Conservation (phyloP, 495 filamentous ascomycete genomes). For the Penicillium herquei region DNA sequence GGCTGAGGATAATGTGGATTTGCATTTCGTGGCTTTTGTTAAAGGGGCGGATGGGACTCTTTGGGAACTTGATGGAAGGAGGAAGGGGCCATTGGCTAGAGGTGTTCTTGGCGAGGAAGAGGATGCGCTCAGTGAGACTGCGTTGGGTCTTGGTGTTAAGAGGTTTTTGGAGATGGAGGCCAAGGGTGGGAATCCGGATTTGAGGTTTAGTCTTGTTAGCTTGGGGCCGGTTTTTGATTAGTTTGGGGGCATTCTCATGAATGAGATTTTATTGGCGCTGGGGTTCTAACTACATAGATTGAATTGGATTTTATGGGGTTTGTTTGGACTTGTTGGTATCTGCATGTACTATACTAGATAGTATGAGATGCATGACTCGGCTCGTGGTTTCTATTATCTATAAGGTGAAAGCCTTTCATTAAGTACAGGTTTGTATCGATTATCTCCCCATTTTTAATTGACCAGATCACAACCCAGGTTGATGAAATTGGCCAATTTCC, state of each 20-base stretch:
- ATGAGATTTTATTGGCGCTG: background rate
- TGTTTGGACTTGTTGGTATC: too few species aligned
- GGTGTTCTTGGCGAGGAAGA: constrained; percentile 54
- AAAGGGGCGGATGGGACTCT: constrained; percentile 66
- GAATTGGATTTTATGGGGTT: too few species aligned
- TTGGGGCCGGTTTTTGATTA: constrained; percentile 65
- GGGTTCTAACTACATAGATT: background rate
- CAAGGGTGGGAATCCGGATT: constrained; percentile 56
- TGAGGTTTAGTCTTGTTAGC: constrained; percentile 74
- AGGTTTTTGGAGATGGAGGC: constrained; percentile 63
- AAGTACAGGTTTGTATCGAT: too few species aligned
- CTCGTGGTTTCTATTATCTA: too few species aligned
- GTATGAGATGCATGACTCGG: too few species aligned
- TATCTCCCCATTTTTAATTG: too few species aligned
- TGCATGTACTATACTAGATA: too few species aligned
- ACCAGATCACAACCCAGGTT: too few species aligned
- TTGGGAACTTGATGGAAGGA: constrained; percentile 82
- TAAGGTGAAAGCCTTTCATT: too few species aligned
- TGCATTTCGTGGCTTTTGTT: constrained; percentile 87
- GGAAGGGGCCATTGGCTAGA: constrained; percentile 67
- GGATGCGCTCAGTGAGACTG: constrained; percentile 68
- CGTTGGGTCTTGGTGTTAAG: constrained; percentile 56
- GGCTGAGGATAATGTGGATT: constrained; percentile 65
- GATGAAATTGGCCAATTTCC: too few species aligned
- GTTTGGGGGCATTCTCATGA: background rate